These are phyloP conservation scores for Globisporangium abappressorium DNA, from an alignment of 352 stramenopile species.

Conservation along the genomic window DNA sequence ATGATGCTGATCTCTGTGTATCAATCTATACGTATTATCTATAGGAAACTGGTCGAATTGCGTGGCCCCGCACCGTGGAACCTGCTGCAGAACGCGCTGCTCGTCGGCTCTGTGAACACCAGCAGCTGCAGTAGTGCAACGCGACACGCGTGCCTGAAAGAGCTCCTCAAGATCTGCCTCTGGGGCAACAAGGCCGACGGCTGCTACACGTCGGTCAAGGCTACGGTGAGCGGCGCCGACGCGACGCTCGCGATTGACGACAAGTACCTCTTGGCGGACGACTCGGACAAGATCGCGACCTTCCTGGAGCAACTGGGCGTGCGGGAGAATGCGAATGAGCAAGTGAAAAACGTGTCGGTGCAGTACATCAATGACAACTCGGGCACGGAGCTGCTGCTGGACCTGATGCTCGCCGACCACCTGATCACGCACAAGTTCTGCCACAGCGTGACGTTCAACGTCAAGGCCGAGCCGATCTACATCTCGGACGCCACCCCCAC, in stretches of 20 bases:
- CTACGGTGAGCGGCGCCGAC: constrained; percentile 52
- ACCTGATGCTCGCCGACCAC: constrained; percentile 65
- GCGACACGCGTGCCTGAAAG: constrained; percentile 38
- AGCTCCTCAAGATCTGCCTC: constrained; percentile 67
- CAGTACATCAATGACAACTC: constrained; percentile 84
- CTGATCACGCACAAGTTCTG: constrained; percentile 51
- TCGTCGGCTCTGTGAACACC: constrained; percentile 14
- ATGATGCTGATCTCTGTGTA: background rate
- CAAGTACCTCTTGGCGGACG: constrained; percentile 53
- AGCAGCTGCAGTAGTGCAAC: constrained; percentile 22
- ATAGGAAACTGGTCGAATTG: constrained; percentile 57
- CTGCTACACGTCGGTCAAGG: constrained; percentile 73
- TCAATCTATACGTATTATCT: background rate
- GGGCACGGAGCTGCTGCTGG: constrained; percentile 65
- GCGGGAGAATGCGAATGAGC: background rate
- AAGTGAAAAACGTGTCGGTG: constrained; percentile 20
- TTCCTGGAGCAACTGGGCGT: constrained; percentile 30
- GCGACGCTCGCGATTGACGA: constrained; percentile 58
- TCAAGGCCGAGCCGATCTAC: constrained; percentile 77
- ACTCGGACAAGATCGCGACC: constrained; percentile 46
- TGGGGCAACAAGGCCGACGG: constrained; percentile 81
- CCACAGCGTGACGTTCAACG: constrained; percentile 57
- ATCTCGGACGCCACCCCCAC: constrained; percentile 67
- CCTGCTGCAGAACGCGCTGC: constrained; percentile 54
- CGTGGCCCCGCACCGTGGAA: constrained; percentile 48